These are phyloP conservation scores for Diutina neorugosa DNA, from an alignment of 1,139 yeast species.

Conservation along the genomic window DNA sequence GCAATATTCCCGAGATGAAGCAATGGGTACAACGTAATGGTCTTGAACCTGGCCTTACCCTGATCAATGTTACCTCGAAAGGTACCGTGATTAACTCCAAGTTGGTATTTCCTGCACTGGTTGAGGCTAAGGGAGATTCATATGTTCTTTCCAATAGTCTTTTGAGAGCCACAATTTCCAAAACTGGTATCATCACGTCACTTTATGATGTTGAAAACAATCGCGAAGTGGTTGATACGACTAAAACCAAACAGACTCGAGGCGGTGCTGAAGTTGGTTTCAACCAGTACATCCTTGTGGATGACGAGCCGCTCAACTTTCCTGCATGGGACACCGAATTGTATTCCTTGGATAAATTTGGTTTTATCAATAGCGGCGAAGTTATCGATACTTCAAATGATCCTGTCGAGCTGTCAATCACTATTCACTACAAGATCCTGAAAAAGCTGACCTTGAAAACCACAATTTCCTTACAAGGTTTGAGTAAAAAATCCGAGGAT, in stretches of 20 bases:
- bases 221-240: constrained; percentile 56
- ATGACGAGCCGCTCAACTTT: constrained; percentile 81
- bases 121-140: constrained; percentile 25
- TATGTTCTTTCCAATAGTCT: constrained; percentile 48
- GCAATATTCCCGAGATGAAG: constrained; percentile 14
- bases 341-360: constrained; percentile 61
- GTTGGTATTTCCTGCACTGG: constrained; percentile 35
- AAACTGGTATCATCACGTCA: constrained; percentile 56
- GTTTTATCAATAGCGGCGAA: constrained; percentile 30
- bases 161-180: constrained; percentile 44
- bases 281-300: constrained; percentile 68
- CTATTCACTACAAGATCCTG: constrained; percentile 49
- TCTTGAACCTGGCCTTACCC: neutral
- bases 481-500: constrained; percentile 12
- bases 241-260: constrained; percentile 31
- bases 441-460: constrained; percentile 49
- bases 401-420: constrained; percentile 48
- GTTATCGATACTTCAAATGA: constrained; percentile 42
- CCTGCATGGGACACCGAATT: constrained; percentile 98
- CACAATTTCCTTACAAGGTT: constrained; percentile 58
- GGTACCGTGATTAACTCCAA: constrained; percentile 9
- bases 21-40: neutral
- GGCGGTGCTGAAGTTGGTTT: constrained; percentile 41
- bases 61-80: constrained; percentile 6
- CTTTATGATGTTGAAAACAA: constrained; percentile 46